These are phyloP conservation scores for Apiospora kogelbergensis DNA, from an alignment of 2,329 filamentous ascomycete genomes.

Conservation along the genomic window DNA sequence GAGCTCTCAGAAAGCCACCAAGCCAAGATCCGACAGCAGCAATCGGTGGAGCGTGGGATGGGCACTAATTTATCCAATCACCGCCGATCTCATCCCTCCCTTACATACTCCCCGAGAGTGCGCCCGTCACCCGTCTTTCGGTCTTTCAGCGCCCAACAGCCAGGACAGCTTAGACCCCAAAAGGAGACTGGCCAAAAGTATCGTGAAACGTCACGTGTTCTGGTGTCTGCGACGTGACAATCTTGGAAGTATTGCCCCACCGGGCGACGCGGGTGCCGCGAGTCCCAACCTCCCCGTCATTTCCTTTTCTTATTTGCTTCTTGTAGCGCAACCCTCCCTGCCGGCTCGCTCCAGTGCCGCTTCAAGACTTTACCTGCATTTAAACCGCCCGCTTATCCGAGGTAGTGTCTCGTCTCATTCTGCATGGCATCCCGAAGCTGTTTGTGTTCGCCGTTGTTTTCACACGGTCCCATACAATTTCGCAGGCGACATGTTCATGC, in stretches of 20 bases:
- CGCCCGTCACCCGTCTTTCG: background rate
- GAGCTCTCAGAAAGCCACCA: background rate
- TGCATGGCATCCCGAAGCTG: background rate
- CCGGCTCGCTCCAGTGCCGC: background rate
- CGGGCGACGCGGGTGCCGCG: constrained; percentile 31
- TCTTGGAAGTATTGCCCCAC: background rate
- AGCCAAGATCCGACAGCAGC: background rate
- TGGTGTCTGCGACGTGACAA: constrained; percentile 14
- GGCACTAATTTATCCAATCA: background rate
- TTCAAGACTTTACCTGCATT: background rate
- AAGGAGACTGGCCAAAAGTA: background rate
- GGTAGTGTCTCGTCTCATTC: background rate
- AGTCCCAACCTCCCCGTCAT: constrained; percentile 42
- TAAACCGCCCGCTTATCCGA: background rate
- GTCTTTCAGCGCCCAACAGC: background rate
- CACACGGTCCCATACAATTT: background rate
- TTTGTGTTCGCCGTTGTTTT: background rate
- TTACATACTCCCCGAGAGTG: background rate
- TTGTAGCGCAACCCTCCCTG: background rate
- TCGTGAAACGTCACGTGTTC: constrained; percentile 15
- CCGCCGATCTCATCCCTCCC: background rate
- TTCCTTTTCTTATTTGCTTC: background rate
- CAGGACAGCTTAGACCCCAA: background rate
- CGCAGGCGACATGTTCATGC: background rate
- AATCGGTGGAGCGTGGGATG: background rate